A percentile compares a stretch with the other conserved stretches of the same genome.
These are phyloP conservation scores for Mycoemilia scoparia DNA, from an alignment of 192 early-diverging fungal species.

Conservation along the genomic window DNA sequence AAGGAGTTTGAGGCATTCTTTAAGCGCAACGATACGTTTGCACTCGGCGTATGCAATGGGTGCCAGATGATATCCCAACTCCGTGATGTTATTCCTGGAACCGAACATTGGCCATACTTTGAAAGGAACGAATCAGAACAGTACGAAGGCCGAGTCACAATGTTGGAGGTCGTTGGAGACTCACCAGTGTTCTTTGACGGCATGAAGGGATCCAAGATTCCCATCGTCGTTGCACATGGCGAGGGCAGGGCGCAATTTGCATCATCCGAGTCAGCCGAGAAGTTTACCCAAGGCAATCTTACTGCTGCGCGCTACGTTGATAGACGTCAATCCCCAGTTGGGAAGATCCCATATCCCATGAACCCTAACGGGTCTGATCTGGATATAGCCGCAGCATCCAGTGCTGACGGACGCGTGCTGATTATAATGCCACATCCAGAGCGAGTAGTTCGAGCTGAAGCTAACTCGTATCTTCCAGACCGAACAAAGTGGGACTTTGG, in stretches of 20 bases:
- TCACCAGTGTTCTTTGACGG: slow-evolving; percentile 65
- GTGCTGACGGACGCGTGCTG: slow-evolving; percentile 71
- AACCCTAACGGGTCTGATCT: slow-evolving; percentile 90
- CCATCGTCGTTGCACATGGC: slow-evolving; percentile 93
- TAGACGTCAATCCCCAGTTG: slow-evolving; percentile 35
- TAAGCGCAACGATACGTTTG: slow-evolving; percentile 72
- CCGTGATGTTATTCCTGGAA: slow-evolving; percentile 63
- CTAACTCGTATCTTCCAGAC: slow-evolving; percentile 75
- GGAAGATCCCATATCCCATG: slow-evolving; percentile 72
- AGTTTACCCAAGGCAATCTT: slow-evolving; percentile 30
- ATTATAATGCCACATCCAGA: slow-evolving; percentile 99
- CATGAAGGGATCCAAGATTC: slow-evolving; percentile 80
- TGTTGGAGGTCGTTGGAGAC: slow-evolving; percentile 29
- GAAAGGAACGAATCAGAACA: slow-evolving; percentile 82
- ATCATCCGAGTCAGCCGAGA: slow-evolving; percentile 14
- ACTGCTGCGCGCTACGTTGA: slow-evolving; percentile 67
- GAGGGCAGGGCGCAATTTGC: slow-evolving; percentile 84
- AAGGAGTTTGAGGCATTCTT: slow-evolving; percentile 69
- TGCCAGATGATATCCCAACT: slow-evolving; percentile 93
- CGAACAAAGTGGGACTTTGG: slow-evolving; percentile 30
- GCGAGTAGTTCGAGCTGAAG: slow-evolving; percentile 60
- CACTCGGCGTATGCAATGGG: slow-evolving; percentile 95
- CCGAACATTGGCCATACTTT: slow-evolving; percentile 81
- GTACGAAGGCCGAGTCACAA: slow-evolving; percentile 81
- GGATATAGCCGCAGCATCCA: slow-evolving; percentile 76